Evolutionary conservation across 768 basidiomycete species (phyloP), one percentile per base, ranked within the genome.

Genomic region (Sarcodon sp.): DNA sequence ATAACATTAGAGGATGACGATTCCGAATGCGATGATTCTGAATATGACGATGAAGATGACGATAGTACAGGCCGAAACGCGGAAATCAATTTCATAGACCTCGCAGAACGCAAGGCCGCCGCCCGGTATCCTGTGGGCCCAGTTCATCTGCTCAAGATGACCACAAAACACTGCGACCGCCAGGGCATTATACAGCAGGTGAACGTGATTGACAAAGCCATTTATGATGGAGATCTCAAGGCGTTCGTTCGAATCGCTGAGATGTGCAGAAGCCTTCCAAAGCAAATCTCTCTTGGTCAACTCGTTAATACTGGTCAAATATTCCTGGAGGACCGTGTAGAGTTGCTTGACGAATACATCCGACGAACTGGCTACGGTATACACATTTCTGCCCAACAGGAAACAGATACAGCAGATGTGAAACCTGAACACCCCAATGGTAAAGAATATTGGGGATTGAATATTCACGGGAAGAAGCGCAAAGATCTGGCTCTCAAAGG

Each of bases 401-500:
- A 63, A 15, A 48, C 54, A 10, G 55, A 21, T 50, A 51, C 8
- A 54, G 58, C 8, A 51, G 57, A 36, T 67, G 69, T 52, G 69
- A 70, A 52, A 52, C 59, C 47, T 67, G 16, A 41, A 41, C 39
- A 11, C 13, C 39, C 39, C 7, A 41, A 41, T 7, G 46, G 18
- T 15, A 70, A 55, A 67, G 61, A 55, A 43, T 82, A 81, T 53
- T 71, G 79, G 13, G 79, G 80, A 0, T 64, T 83, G 37, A 72
- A 71, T 47, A 75, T 81, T 16, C 75, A 79, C 50, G 79, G 78
- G n/a, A 78, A 77, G 64, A 80, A 80, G 55, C 66, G 75, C 3
- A 64, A 66, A 12, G 77, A 79, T 53, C 64, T 79, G 7, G 73
- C 73, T 0, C 63, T 56, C 46, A 70, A 66, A 54, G 70, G 71